Conservation (phyloP, 139 green algal species). For the Raphidocelis subcapitata region DNA sequence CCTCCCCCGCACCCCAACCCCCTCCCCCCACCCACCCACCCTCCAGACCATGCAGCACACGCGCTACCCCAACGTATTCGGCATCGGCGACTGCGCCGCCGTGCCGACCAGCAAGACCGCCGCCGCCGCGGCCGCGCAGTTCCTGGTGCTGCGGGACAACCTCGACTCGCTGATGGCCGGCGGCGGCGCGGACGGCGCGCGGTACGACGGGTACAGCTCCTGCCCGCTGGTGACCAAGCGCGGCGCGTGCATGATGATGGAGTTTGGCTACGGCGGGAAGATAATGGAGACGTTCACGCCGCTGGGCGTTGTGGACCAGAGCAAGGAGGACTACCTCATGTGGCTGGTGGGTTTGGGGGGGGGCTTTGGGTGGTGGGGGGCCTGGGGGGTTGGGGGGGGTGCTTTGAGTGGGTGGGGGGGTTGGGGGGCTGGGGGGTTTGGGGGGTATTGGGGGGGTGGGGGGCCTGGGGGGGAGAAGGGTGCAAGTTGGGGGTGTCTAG, state of each 20-base stretch:
- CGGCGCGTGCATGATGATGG: conserved; percentile 15
- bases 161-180: conserved; percentile 19
- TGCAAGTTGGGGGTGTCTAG: too few relatives aligned
- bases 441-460: too few relatives aligned
- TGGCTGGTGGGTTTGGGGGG: neutral
- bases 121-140: conserved; percentile 15
- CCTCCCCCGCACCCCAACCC: too few relatives aligned
- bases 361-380: too few relatives aligned
- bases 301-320: conserved; percentile 12
- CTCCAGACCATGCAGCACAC: conserved; percentile 18
- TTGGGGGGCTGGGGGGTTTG: too few relatives aligned
- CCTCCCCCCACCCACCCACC: too few relatives aligned
- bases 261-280: conserved; percentile 18
- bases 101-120: conserved; percentile 17
- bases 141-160: conserved; percentile 23
- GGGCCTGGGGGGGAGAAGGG: too few relatives aligned
- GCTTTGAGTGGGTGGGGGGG: too few relatives aligned
- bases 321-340: conserved; percentile 9
- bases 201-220: conserved; percentile 17
- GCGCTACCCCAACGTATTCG: conserved; percentile 14
- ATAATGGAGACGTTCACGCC: conserved; percentile 21
- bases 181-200: neutral
- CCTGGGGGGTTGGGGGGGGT: too few relatives aligned
- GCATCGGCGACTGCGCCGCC: conserved; percentile 18
- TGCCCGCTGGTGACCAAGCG: conserved; percentile 11